Base-by-base conservation (phyloP, 768 basidiomycete species). In the Termitomyces sp. region DNA sequence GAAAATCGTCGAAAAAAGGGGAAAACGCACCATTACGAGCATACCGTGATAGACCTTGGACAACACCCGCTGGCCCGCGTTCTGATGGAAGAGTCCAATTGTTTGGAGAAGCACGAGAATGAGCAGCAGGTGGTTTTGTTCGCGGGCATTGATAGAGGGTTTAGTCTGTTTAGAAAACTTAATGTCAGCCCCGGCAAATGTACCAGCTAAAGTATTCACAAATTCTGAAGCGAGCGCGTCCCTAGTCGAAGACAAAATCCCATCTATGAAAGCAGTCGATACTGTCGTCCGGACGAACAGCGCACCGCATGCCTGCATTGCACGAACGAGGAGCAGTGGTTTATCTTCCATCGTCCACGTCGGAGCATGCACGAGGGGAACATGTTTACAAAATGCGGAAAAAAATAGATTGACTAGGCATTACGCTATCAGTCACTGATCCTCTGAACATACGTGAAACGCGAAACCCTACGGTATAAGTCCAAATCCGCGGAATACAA, bases 241-340 rank as follows among this genome's bases (percentile, higher is more conserved):
- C 57, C 78, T 76, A 55, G 73, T 75, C 39, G 67, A 74, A 22
- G 67, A 72, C 62, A 81, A 70, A 24, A 74, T 77, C 50, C 71
- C 74, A 44, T 73, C 75, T 63, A 83, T 81, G 70, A 82, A 86
- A 44, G 71, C 71, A 56, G 71, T 63, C 3, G 83, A 81, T 34
- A 68, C 72, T n/a, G 71, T 71, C 13, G 77, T 83, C 66, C 77
- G 81, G 49, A 78, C 79, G 67, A 81, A 84, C 55, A 83, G 72
- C 24, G 81, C 88, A 59, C 82, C 88, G 68, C 80, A 86, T 27
- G 80, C 83, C 68, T 81, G 80, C 83, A 83, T 84, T 27, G 79
- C 77, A 20, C 73, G 78, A 46, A 84, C 67, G 41, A 84, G 80
- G 61, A 82, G 73, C 5, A 73, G 75, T 34, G 79, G 81, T 59